Evolutionary conservation across 495 filamentous ascomycete species (phyloP).

Genomic region (Recurvomyces mirabilis): DNA sequence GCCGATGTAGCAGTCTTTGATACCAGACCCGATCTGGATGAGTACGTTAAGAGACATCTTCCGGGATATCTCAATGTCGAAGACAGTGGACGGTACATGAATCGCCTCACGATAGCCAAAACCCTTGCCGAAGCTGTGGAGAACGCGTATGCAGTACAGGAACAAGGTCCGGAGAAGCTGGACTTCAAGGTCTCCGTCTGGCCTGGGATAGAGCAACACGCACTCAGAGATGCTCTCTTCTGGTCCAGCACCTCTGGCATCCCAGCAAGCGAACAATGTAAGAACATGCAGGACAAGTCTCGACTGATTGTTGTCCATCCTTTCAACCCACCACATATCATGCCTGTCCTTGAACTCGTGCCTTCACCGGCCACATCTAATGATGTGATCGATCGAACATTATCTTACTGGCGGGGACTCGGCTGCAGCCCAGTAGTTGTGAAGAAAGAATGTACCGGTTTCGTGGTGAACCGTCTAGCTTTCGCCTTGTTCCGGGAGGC

Average conservation of each 20-base stretch:
- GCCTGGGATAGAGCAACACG: constrained; percentile 35
- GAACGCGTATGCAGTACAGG: constrained; percentile 43
- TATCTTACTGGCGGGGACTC: constrained; percentile 38
- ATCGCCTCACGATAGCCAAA: constrained; percentile 28
- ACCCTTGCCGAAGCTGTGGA: constrained; percentile 35
- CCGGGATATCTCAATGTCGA: constrained; percentile 13
- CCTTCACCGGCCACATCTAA: constrained; percentile 35
- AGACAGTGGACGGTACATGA: constrained; percentile 13
- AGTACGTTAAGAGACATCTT: constrained; percentile 34
- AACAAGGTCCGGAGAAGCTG: constrained; percentile 45
- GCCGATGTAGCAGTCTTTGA: constrained; percentile 41
- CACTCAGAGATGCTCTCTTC: constrained; percentile 34
- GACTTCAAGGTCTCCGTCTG: constrained; percentile 43
- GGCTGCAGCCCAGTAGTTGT: constrained; percentile 43
- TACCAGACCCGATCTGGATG: constrained; percentile 39
- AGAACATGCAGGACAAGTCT: constrained; percentile 32
- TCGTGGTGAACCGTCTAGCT: constrained; percentile 31
- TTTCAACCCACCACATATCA: constrained; percentile 54
- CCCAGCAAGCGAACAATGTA: constrained; percentile 37
- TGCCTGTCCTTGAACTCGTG: constrained; percentile 52
- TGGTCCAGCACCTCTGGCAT: constrained; percentile 51
- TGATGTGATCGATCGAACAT: constrained; percentile 34
- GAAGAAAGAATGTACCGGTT: constrained; percentile 38
- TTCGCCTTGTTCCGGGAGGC: constrained; percentile 31
- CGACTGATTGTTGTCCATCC: constrained; percentile 48